A percentile compares a stretch with the other conserved stretches of the same genome.
Evolutionary conservation across 225 moss, liverwort and hornwort genomes (phyloP).

Genomic region (Bryoerythrophyllum caledonicum): DNA sequence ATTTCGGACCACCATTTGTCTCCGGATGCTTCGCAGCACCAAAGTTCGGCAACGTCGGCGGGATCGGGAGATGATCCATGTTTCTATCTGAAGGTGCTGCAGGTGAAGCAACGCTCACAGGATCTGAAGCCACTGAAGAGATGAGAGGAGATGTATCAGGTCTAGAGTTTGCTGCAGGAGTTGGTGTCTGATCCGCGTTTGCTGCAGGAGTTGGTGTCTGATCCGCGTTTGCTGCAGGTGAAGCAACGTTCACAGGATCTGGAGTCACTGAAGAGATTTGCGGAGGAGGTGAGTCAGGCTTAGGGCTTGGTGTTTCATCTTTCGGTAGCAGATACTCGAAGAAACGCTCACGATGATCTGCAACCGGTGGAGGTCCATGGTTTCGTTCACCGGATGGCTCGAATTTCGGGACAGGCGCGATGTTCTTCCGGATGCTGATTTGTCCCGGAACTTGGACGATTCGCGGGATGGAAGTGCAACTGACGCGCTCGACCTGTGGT

Average conservation of each 20-base stretch:
- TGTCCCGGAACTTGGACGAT: constrained; percentile 23
- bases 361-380: not conserved
- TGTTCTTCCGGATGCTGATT: not conserved
- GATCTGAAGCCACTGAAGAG: not conserved
- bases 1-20: constrained; percentile 4
- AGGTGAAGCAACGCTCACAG: constrained; percentile 1
- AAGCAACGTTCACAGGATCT: constrained; percentile 6
- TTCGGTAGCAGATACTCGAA: not conserved
- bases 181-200: not conserved
- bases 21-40: constrained; percentile 2
- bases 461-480: constrained; percentile 12
- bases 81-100: constrained; percentile 3
- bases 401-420: constrained; percentile 21
- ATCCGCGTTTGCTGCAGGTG: not conserved
- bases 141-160: constrained; percentile 4
- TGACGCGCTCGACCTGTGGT: not conserved
- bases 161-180: not conserved
- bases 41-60: not conserved
- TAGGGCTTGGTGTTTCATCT: not conserved
- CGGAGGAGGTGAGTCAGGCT: constrained; percentile 5
- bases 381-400: constrained; percentile 3
- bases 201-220: not conserved
- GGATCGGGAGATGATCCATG: not conserved
- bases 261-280: not conserved
- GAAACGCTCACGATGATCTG: not conserved